Evolutionary conservation across 805 yeast genomes (phyloP).

Genomic region (Lipomyces starkeyi): DNA sequence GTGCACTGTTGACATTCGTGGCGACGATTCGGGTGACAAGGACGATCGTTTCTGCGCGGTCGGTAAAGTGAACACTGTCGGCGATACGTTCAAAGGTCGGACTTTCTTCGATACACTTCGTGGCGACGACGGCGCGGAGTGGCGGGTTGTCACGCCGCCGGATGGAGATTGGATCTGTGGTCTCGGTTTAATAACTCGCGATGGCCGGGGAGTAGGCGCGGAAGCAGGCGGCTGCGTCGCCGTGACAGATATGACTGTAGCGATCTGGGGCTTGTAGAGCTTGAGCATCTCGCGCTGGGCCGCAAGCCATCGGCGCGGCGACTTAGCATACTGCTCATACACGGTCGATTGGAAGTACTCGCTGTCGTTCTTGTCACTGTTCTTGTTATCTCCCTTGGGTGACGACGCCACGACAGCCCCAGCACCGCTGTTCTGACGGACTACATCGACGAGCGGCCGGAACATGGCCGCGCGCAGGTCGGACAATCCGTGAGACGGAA

Average conservation of each 20-base stretch:
- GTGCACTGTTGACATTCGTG: conserved; percentile 46
- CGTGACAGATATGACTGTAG: conserved; percentile 17
- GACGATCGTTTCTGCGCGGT: conserved; percentile 9
- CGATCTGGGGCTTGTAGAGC: conserved; percentile 24
- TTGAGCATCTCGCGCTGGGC: conserved; percentile 25
- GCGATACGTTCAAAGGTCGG: conserved; percentile 15
- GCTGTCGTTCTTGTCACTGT: conserved; percentile 8
- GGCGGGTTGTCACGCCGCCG: conserved; percentile 22
- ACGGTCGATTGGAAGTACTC: conserved; percentile 27
- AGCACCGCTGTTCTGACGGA: conserved; percentile 10
- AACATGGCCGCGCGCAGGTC: conserved; percentile 16
- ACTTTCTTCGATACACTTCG: conserved; percentile 3
- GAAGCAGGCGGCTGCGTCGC: neutral
- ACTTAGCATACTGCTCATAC: conserved; percentile 25
- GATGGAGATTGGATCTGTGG: conserved; percentile 5
- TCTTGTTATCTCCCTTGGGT: neutral
- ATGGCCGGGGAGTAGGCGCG: conserved; percentile 15
- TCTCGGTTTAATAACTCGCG: conserved; percentile 19
- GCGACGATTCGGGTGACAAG: conserved; percentile 22
- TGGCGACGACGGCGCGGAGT: conserved; percentile 20
- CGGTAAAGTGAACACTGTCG: conserved; percentile 19
- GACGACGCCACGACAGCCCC: conserved; percentile 4
- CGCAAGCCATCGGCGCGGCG: conserved; percentile 32
- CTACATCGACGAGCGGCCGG: conserved; percentile 33
- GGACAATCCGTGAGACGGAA: conserved; percentile 15